Percentiles rank a stretch among this genome's conserved stretches.
These are phyloP conservation scores for Alternaria sp. DNA, from an alignment of 2,329 filamentous ascomycete species.

Conservation along the genomic window DNA sequence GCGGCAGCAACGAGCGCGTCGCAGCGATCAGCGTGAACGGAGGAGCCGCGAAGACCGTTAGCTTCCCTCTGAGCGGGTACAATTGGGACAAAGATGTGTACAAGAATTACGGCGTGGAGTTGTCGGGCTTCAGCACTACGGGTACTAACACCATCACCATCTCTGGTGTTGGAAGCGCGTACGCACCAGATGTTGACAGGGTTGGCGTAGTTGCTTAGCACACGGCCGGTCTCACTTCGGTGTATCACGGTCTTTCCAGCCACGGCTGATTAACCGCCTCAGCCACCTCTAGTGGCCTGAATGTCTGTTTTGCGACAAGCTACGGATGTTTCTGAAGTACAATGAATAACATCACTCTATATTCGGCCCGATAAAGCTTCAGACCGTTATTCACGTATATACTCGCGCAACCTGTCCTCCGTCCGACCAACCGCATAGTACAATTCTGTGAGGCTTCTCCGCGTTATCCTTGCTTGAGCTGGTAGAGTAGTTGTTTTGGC, in stretches of 20 bases:
- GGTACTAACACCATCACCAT: constrained; percentile 28
- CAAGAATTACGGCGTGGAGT: constrained; percentile 26
- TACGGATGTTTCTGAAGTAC: not conserved
- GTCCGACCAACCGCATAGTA: not conserved
- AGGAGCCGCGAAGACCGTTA: constrained; percentile 25
- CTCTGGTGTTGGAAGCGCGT: constrained; percentile 17
- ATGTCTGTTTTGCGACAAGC: not conserved
- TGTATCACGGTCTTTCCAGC: not conserved
- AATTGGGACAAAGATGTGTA: constrained; percentile 27
- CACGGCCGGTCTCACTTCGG: not conserved
- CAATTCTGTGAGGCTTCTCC: not conserved
- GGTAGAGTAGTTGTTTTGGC: not conserved
- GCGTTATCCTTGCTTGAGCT: not conserved
- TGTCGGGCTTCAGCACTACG: constrained; percentile 28
- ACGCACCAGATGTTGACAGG: constrained; percentile 27
- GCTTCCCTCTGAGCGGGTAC: constrained; percentile 31
- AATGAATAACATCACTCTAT: not conserved
- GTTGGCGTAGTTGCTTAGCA: constrained; percentile 11
- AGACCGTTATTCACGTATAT: not conserved
- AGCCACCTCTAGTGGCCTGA: not conserved
- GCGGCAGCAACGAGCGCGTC: constrained; percentile 27
- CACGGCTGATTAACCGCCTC: not conserved
- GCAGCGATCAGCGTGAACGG: constrained; percentile 32
- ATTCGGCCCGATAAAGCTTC: not conserved
- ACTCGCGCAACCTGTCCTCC: not conserved